Base-by-base conservation (phyloP, 1,284 basidiomycete genomes). In the Tylopilus orsonianus region DNA sequence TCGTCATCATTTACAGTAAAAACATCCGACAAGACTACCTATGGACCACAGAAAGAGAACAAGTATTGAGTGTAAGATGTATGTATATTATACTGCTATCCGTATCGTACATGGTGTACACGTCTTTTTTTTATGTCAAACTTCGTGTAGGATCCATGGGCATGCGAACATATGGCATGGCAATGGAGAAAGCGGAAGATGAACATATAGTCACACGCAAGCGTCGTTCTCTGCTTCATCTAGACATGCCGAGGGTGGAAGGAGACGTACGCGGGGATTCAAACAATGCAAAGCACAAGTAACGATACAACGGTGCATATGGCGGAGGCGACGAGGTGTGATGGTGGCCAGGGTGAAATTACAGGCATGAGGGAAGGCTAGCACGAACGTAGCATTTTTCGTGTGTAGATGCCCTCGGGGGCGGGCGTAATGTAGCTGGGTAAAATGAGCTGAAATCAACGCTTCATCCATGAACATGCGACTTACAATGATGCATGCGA, bases 61-160 rank as follows among this genome's bases (percentile, higher is more conserved):
- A 41, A 37, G 46, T 33, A 49, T 16, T 19, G 26, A 27, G 18
- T 37, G 48, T 59, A 45, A 19, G 45, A 49, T 56, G 57, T 56
- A 63, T 45, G 41, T 48, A 59, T 50, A 64, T 64, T 62, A 64
- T 64, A 56, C 54, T 50, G 46, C 47, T 50, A 27, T n/a, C 50
- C 56, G 55, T 67, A 67, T 65, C 63, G 50, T 63, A 63, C 61
- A 66, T 49, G 41, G 41, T 42, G 55, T 63, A 68, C 61, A 63
- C 41, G 33, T 57, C 43, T 50, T 43, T 56, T 43, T 56, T 50
- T 63, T 39, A 36, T 36, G 41, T 45, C 38, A 40, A 54, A 35
- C 41, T 32, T 41, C 19, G 46, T 48, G 41, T 41, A 44, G 10
- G 24, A 53, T 62, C 54, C 60, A 53, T 52, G 41, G 45, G 44